These are phyloP conservation scores for Sarcodon sp. DNA, from an alignment of 768 basidiomycete genomes.

Conservation along the genomic window DNA sequence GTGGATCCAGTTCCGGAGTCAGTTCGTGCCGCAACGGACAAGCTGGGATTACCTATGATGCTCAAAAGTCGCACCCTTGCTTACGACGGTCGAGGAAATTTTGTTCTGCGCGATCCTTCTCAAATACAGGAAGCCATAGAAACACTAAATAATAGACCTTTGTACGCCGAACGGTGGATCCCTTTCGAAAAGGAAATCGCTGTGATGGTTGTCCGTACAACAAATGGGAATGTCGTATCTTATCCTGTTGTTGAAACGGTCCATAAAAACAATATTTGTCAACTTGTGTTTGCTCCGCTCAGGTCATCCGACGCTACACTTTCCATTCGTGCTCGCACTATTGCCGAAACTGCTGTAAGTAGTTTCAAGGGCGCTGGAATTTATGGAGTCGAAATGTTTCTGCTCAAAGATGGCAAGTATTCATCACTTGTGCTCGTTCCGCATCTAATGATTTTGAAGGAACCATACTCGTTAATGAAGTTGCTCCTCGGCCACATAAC, in stretches of 20 bases:
- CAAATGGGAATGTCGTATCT: slow-evolving; percentile 56
- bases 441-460: slow-evolving; percentile 27
- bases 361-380: slow-evolving; percentile 83
- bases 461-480: slow-evolving; percentile 81
- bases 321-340: slow-evolving; percentile 40
- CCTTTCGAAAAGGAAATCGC: slow-evolving; percentile 84
- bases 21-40: slow-evolving; percentile 35
- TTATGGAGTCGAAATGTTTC: slow-evolving; percentile 98
- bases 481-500: slow-evolving; percentile 96
- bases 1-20: slow-evolving; percentile 34
- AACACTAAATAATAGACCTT: slow-evolving; percentile 50
- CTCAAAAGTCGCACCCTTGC: slow-evolving; percentile 91
- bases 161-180: slow-evolving; percentile 94
- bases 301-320: slow-evolving; percentile 45
- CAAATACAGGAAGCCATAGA: slow-evolving; percentile 40
- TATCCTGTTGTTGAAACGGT: slow-evolving; percentile 94
- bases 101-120: slow-evolving; percentile 43
- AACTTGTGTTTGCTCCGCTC: slow-evolving; percentile 85
- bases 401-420: slow-evolving; percentile 50
- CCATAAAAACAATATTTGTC: slow-evolving; percentile 88
- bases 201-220: slow-evolving; percentile 89
- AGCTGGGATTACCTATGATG: slow-evolving; percentile 83
- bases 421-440: background rate
- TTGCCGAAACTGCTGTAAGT: slow-evolving; percentile 74
- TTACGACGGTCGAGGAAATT: slow-evolving; percentile 95